These are phyloP conservation scores for Melaleuca quinquenervia DNA, from an alignment of 345 rosid species.

Conservation along the genomic window DNA sequence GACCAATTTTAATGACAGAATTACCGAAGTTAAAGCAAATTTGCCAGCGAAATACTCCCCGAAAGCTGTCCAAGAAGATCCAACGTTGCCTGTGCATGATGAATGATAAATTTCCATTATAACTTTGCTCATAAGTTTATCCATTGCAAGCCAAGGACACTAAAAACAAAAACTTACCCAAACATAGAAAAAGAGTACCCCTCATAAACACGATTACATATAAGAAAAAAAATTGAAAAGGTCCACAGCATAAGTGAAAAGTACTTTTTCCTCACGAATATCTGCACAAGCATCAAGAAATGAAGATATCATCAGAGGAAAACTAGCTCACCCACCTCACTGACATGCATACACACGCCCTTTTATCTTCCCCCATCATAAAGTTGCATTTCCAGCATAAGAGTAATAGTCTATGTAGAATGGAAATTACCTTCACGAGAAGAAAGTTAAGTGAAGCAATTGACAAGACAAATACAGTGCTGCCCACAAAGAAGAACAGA, in stretches of 20 bases:
- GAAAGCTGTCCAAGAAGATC: slow-evolving; percentile 61
- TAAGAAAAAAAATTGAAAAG: slow-evolving; percentile 65
- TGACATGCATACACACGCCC: neutral
- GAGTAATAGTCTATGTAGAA: neutral
- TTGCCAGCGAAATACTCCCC: slow-evolving; percentile 94
- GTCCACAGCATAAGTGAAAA: slow-evolving; percentile 56
- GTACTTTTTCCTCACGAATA: slow-evolving; percentile 43
- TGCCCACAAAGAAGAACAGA: slow-evolving; percentile 5
- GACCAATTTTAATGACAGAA: slow-evolving; percentile 1
- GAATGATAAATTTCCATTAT: neutral
- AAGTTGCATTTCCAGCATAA: neutral
- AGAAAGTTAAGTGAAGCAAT: slow-evolving; percentile 63
- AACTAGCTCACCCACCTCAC: neutral
- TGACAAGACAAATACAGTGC: slow-evolving; percentile 46
- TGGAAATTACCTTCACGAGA: slow-evolving; percentile 56
- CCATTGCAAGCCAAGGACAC: neutral
- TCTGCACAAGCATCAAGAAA: slow-evolving; percentile 35
- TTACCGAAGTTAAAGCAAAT: slow-evolving; percentile 95
- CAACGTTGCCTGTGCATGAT: slow-evolving; percentile 39
- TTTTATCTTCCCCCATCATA: neutral
- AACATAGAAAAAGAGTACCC: slow-evolving; percentile 77
- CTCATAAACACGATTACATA: slow-evolving; percentile 72
- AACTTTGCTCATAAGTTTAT: neutral
- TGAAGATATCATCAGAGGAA: slow-evolving; percentile 8
- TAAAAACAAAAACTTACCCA: slow-evolving; percentile 49